Conservation (phyloP, 495 filamentous ascomycete genomes). For the Aspergillus nidulans region DNA sequence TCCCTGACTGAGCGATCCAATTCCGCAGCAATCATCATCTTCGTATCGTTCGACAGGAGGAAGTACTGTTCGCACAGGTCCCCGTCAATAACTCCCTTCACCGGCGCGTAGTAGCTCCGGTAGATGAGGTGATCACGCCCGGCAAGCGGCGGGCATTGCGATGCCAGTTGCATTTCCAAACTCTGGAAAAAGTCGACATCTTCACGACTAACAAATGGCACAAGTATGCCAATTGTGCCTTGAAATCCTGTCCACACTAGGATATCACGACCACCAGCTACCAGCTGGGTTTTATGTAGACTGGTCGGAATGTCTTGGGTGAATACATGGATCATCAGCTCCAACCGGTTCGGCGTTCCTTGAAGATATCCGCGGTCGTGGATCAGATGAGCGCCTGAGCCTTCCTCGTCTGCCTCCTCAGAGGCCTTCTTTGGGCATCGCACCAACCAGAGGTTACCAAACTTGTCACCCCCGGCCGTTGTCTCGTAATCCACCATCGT, state of each 20-base stretch:
- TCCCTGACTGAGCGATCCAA: constrained; percentile 85
- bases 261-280: constrained; percentile 86
- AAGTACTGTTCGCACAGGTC: constrained; percentile 93
- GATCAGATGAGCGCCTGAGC: constrained; percentile 79
- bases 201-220: constrained; percentile 84
- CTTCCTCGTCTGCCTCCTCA: constrained; percentile 87
- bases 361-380: constrained; percentile 86
- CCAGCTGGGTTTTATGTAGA: constrained; percentile 82
- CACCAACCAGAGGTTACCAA: constrained; percentile 91
- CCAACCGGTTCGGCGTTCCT: constrained; percentile 78
- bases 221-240: constrained; percentile 86
- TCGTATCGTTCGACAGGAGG: constrained; percentile 74
- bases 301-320: constrained; percentile 88
- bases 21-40: constrained; percentile 90
- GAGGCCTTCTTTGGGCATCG: constrained; percentile 82
- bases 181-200: constrained; percentile 97
- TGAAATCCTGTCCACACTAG: constrained; percentile 92
- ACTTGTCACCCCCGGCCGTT: constrained; percentile 91
- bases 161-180: constrained; percentile 78
- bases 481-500: constrained; percentile 98
- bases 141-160: constrained; percentile 78
- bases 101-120: constrained; percentile 91
- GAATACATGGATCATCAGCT: constrained; percentile 82
- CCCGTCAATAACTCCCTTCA: constrained; percentile 97
- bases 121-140: constrained; percentile 95